Conservation (phyloP, 202 grass and related monocot species). For the Setaria viridis region DNA sequence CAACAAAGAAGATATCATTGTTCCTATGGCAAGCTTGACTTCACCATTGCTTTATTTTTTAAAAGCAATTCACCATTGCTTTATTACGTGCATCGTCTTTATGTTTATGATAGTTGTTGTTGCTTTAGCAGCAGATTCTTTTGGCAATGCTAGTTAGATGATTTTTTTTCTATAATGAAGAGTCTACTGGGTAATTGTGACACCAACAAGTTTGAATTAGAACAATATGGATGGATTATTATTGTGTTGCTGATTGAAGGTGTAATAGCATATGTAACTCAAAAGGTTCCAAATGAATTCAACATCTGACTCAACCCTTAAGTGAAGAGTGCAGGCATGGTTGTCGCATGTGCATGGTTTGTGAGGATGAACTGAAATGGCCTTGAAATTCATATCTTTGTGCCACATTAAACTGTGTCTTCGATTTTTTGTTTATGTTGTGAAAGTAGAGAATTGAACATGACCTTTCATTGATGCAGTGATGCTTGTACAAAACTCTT, state of each 20-base stretch:
- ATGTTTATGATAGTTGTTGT: background rate
- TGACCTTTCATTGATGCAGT: background rate
- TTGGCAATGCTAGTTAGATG: slow-evolving; percentile 11
- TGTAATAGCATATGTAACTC: background rate
- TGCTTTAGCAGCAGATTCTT: background rate
- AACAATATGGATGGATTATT: background rate
- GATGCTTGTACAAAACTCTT: slow-evolving; percentile 32
- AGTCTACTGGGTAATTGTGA: slow-evolving; percentile 8
- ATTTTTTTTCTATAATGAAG: slow-evolving; percentile 15
- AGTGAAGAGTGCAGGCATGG: background rate
- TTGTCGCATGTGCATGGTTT: slow-evolving; percentile 2
- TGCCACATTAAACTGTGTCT: background rate
- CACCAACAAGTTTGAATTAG: background rate
- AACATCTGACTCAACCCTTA: background rate
- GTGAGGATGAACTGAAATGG: background rate
- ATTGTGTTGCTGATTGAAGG: background rate
- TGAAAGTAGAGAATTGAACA: slow-evolving; percentile 15
- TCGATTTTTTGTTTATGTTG: background rate
- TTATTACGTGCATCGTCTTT: slow-evolving; percentile 14
- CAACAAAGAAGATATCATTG: slow-evolving; percentile 73
- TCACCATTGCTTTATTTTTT: slow-evolving; percentile 21
- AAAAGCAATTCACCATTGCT: background rate
- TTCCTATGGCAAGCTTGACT: slow-evolving; percentile 70
- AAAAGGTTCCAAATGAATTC: slow-evolving; percentile 17
- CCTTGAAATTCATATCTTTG: slow-evolving; percentile 22